Percentiles rank a stretch among this genome's conserved stretches.
Evolutionary conservation across 2,329 filamentous ascomycete species (phyloP).

Genomic region (Verticillium klebahnii): DNA sequence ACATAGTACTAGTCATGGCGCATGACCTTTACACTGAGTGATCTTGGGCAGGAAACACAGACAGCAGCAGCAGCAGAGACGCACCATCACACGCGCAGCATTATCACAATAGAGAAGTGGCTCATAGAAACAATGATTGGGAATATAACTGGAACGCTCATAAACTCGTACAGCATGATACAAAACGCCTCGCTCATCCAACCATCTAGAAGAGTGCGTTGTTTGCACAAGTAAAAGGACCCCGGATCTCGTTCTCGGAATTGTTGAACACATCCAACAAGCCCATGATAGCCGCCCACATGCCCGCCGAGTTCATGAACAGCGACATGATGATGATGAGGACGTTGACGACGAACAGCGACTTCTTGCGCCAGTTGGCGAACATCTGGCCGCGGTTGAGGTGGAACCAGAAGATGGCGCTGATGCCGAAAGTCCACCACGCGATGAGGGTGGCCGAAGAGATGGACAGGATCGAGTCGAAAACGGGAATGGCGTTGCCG

Average conservation of each 20-base stretch:
- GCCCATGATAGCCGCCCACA: constrained; percentile 27
- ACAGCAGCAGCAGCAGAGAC: too few relatives aligned
- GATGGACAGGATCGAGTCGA: constrained; percentile 31
- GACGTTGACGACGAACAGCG: constrained; percentile 20
- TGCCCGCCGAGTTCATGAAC: constrained; percentile 29
- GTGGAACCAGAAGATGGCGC: constrained; percentile 29
- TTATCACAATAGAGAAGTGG: too few relatives aligned
- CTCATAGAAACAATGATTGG: too few relatives aligned
- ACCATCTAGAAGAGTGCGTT: constrained; percentile 24
- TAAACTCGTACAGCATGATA: not conserved
- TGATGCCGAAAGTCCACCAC: constrained; percentile 32
- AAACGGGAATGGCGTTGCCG: constrained; percentile 31
- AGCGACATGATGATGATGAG: constrained; percentile 25
- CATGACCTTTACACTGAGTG: not conserved
- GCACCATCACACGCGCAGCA: too few relatives aligned
- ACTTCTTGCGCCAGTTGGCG: constrained; percentile 21
- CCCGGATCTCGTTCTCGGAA: constrained; percentile 19
- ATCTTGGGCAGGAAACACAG: not conserved
- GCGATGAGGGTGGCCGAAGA: constrained; percentile 29
- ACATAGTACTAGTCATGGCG: not conserved
- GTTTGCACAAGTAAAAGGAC: constrained; percentile 27
- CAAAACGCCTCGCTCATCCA: not conserved
- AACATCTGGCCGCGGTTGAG: constrained; percentile 28
- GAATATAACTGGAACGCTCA: too few relatives aligned
- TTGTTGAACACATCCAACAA: constrained; percentile 24